Percentiles rank a stretch among this genome's conserved stretches.
Conservation (phyloP, 345 rosid species). For the Mallotus nudiflorus region DNA sequence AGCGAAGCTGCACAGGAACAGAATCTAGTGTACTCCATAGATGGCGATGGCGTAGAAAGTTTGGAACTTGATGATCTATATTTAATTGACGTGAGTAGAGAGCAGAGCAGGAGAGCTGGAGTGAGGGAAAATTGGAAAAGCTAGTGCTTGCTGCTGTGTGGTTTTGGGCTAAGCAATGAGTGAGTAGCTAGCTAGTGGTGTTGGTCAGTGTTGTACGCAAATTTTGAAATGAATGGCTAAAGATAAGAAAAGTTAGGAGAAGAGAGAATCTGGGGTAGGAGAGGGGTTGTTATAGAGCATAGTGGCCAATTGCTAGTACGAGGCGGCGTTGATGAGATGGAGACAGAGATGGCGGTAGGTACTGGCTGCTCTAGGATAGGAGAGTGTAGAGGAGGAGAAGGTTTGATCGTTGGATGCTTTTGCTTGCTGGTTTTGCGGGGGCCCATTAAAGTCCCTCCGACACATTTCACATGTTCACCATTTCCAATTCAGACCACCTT, state of each 20-base stretch:
- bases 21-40: slow-evolving; percentile 15
- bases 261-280: no score
- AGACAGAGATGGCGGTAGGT: no score
- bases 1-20: slow-evolving; percentile 9
- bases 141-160: no score
- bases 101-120: no score
- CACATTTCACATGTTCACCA: slow-evolving; percentile 31
- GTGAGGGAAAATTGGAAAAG: no score
- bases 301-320: background rate
- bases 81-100: no score
- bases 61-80: background rate
- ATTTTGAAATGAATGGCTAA: background rate
- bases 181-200: no score
- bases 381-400: background rate
- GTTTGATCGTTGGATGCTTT: background rate
- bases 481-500: background rate
- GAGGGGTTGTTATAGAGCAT: no score
- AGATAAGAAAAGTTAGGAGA: background rate
- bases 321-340: background rate
- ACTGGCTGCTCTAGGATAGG: no score
- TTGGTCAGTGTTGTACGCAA: background rate
- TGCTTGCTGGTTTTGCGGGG: background rate
- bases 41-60: background rate
- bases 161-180: background rate
- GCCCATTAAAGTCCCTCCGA: background rate